phyloP scores from a whole-genome alignment of 2,329 filamentous ascomycete genomes.

The Myotisia sp. region DNA sequence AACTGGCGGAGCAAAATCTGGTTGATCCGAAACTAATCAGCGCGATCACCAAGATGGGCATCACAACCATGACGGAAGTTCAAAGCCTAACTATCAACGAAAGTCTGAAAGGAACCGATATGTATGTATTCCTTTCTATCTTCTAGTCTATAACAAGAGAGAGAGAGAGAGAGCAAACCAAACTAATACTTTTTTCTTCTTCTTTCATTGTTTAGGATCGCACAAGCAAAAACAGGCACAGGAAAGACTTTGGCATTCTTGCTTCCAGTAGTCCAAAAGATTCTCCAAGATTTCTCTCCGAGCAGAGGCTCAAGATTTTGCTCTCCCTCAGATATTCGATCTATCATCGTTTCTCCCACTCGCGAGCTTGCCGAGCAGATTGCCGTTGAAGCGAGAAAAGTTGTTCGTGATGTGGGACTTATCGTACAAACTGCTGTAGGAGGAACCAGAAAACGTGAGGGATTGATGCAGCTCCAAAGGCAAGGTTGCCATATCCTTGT shows the following conservation, averaged over 20 bases:
- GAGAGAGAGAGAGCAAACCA: too few species aligned
- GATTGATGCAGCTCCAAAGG: constrained; percentile 52
- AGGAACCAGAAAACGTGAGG: constrained; percentile 61
- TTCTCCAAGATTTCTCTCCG: constrained; percentile 53
- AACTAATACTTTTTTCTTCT: constrained; percentile 9
- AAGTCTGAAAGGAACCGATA: constrained; percentile 63
- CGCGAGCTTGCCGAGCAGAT: constrained; percentile 52
- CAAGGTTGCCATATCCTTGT: constrained; percentile 80
- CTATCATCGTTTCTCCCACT: constrained; percentile 48
- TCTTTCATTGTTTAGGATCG: constrained; percentile 43
- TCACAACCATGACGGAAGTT: constrained; percentile 83
- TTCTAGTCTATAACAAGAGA: too few species aligned
- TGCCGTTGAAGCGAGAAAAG: constrained; percentile 55
- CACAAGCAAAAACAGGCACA: constrained; percentile 91
- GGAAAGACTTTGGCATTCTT: constrained; percentile 94
- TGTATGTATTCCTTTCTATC: constrained; percentile 43
- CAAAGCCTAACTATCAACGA: constrained; percentile 71
- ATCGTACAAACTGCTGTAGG: constrained; percentile 71
- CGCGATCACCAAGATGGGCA: constrained; percentile 58
- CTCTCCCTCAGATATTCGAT: constrained; percentile 39
- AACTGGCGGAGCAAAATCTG: constrained; percentile 24
- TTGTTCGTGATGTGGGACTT: constrained; percentile 52
- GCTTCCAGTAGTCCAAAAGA: constrained; percentile 67
- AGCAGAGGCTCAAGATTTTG: constrained; percentile 5
- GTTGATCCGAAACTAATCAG: constrained; percentile 53